Percentiles rank a stretch among this genome's conserved stretches.
phyloP scores from a whole-genome alignment of 257 asterid genomes.

The Cinchona pubescens region DNA sequence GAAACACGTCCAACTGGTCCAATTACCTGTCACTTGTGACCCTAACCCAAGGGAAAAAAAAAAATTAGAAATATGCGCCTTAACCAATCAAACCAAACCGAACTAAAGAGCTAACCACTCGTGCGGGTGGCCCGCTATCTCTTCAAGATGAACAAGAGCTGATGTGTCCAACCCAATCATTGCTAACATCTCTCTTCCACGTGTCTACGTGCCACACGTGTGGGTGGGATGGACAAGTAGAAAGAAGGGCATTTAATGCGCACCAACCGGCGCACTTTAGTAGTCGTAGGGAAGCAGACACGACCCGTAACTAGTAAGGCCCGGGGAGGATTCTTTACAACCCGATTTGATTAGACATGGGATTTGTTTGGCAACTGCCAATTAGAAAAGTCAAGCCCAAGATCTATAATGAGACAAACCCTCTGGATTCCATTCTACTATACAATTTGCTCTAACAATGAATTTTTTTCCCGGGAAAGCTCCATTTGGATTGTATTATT shows the following conservation, averaged over 20 bases:
- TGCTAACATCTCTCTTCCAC: constrained; percentile 27
- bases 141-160: constrained; percentile 7
- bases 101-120: constrained; percentile 44
- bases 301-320: background rate
- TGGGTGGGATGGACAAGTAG: background rate
- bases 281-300: constrained; percentile 19
- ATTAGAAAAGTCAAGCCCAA: constrained; percentile 13
- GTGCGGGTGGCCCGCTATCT: constrained; percentile 66
- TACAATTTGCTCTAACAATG: background rate
- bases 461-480: too few species aligned
- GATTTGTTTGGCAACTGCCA: background rate
- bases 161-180: constrained; percentile 51
- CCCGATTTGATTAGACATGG: constrained; percentile 30
- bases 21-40: background rate
- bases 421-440: background rate
- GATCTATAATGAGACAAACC: constrained; percentile 11
- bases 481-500: too few species aligned
- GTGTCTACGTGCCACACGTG: constrained; percentile 45
- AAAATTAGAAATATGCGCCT: background rate
- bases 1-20: constrained; percentile 13
- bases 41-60: background rate
- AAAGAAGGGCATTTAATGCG: constrained; percentile 11
- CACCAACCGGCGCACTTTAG: constrained; percentile 23
- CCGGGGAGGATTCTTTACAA: constrained; percentile 22
- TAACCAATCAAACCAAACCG: constrained; percentile 28